Conservation (phyloP, 2,329 filamentous ascomycete genomes). For the Geosmithia putterillii region DNA sequence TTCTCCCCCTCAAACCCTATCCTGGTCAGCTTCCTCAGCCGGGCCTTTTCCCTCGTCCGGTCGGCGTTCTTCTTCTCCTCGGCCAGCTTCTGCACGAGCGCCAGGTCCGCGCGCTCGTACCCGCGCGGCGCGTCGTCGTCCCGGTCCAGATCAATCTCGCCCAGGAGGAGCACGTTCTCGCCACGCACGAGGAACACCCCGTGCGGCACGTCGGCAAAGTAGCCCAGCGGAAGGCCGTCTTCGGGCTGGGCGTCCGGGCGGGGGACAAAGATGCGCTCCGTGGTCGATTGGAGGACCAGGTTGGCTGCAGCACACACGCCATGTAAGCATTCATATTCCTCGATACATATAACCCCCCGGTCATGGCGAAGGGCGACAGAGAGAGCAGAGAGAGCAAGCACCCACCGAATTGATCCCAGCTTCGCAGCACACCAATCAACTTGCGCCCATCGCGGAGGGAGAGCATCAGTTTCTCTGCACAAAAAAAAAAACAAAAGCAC, state of each 20-base stretch:
- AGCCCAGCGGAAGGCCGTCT: slow-evolving; percentile 15
- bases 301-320: slow-evolving; percentile 50
- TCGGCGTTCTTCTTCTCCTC: slow-evolving; percentile 58
- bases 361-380: not conserved
- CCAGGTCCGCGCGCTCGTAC: slow-evolving; percentile 52
- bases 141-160: slow-evolving; percentile 92
- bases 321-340: not conserved
- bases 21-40: slow-evolving; percentile 57
- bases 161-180: slow-evolving; percentile 91
- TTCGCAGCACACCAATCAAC: slow-evolving; percentile 80
- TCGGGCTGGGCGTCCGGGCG: slow-evolving; percentile 16
- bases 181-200: slow-evolving; percentile 88
- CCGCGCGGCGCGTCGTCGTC: slow-evolving; percentile 78
- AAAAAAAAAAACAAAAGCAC: too few species aligned
- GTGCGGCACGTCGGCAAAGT: slow-evolving; percentile 76
- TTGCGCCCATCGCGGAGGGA: slow-evolving; percentile 88
- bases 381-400: slow-evolving; percentile 5
- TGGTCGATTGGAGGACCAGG: slow-evolving; percentile 83
- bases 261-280: slow-evolving; percentile 71
- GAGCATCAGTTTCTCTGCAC: slow-evolving; percentile 83
- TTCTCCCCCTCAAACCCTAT: slow-evolving; percentile 86
- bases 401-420: slow-evolving; percentile 96
- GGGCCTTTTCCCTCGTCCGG: slow-evolving; percentile 61
- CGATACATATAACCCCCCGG: too few species aligned
- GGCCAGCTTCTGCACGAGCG: slow-evolving; percentile 59